Percentiles rank a stretch among this genome's conserved stretches.
Evolutionary conservation across 768 basidiomycete genomes (phyloP).

Genomic region (Russula abietina): DNA sequence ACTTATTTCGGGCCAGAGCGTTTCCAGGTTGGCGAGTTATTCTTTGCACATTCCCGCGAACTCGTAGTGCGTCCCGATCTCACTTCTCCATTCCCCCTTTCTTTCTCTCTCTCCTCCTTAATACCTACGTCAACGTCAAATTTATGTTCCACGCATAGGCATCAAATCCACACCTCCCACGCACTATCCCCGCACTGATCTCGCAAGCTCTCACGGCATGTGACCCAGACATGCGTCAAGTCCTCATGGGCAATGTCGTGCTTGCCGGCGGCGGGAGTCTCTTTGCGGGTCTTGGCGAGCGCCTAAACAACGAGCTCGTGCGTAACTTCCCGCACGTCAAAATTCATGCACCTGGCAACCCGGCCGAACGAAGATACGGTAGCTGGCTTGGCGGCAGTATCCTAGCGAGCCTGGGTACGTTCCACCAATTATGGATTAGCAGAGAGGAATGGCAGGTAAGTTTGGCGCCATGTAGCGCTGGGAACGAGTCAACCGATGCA

Average conservation of each 20-base stretch:
- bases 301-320: constrained; percentile 69
- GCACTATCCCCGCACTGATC: constrained; percentile 71
- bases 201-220: constrained; percentile 73
- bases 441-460: constrained; percentile 87
- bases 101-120: too few relatives aligned
- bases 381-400: constrained; percentile 97
- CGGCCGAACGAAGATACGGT: constrained; percentile 83
- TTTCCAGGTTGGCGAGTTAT: constrained; percentile 79
- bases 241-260: constrained; percentile 88
- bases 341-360: constrained; percentile 88
- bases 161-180: constrained; percentile 63
- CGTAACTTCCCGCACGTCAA: constrained; percentile 80
- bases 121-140: neutral
- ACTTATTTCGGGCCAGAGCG: constrained; percentile 77
- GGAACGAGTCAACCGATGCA: too few relatives aligned
- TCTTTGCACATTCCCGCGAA: constrained; percentile 64
- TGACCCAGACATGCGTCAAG: constrained; percentile 87
- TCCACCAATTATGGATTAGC: constrained; percentile 96
- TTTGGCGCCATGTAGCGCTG: constrained; percentile 10
- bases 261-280: constrained; percentile 92
- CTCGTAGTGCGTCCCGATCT: constrained; percentile 28
- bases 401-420: constrained; percentile 89
- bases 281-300: constrained; percentile 79
- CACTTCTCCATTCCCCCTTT: neutral
- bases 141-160: constrained; percentile 29